Percentiles rank a stretch among this genome's conserved stretches.
Evolutionary conservation across 1,284 basidiomycete genomes (phyloP).

Genomic region (Austroboletus niveus): DNA sequence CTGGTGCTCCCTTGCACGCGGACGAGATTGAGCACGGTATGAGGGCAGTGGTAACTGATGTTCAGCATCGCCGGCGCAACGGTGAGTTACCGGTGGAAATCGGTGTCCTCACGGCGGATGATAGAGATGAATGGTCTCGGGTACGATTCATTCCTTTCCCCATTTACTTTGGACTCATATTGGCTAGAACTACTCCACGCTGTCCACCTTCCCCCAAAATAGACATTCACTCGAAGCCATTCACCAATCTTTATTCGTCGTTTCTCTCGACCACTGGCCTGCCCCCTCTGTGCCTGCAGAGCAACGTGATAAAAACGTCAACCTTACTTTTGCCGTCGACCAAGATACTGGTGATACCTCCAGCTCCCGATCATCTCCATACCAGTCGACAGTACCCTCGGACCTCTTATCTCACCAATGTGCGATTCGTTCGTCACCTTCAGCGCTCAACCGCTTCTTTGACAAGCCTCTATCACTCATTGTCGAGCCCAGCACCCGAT

Average conservation of each 20-base stretch:
- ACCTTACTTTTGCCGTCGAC: slow-evolving; percentile 33
- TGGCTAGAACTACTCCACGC: slow-evolving; percentile 22
- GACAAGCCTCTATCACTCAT: slow-evolving; percentile 87
- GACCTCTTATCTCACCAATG: slow-evolving; percentile 79
- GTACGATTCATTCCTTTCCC: slow-evolving; percentile 40
- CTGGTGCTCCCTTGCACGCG: slow-evolving; percentile 36
- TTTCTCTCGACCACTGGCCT: slow-evolving; percentile 66
- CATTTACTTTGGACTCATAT: background rate
- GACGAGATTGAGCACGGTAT: slow-evolving; percentile 70
- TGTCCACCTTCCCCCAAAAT: slow-evolving; percentile 19
- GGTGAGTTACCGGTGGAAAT: slow-evolving; percentile 63
- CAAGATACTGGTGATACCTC: slow-evolving; percentile 1
- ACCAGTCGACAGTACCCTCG: slow-evolving; percentile 8
- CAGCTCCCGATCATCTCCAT: slow-evolving; percentile 2
- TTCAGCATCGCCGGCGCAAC: slow-evolving; percentile 45
- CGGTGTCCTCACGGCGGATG: slow-evolving; percentile 77
- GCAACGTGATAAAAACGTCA: slow-evolving; percentile 27
- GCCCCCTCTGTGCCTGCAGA: slow-evolving; percentile 35
- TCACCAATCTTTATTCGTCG: slow-evolving; percentile 47
- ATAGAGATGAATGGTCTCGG: slow-evolving; percentile 82
- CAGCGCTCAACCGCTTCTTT: slow-evolving; percentile 85
- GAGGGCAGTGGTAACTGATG: slow-evolving; percentile 70
- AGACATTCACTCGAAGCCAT: slow-evolving; percentile 13
- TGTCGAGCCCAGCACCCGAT: slow-evolving; percentile 84
- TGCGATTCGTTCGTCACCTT: slow-evolving; percentile 67